These are phyloP conservation scores for Bipolaris zeicola DNA, from an alignment of 2,329 filamentous ascomycete species.

Conservation along the genomic window DNA sequence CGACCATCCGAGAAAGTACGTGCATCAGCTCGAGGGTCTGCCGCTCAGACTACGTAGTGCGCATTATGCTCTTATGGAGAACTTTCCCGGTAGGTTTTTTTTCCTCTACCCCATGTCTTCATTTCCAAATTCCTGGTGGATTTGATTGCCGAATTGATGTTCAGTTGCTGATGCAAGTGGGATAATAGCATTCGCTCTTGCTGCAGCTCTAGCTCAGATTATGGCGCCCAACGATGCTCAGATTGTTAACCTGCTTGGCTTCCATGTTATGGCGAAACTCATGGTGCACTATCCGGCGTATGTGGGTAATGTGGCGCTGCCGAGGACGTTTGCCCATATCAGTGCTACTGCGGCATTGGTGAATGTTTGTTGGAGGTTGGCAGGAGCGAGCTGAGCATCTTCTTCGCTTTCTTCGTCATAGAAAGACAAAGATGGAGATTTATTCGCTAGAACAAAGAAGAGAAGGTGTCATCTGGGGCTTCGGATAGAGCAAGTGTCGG, in stretches of 20 bases:
- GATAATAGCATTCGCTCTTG: constrained; percentile 23
- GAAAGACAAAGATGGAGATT: no score
- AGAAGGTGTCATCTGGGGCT: no score
- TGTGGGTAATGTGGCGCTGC: constrained; percentile 23
- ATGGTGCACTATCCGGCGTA: constrained; percentile 30
- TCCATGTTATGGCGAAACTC: constrained; percentile 30
- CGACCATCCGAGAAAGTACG: constrained; percentile 26
- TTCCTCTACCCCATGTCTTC: neutral
- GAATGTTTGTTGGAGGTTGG: constrained; percentile 32
- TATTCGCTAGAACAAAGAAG: neutral
- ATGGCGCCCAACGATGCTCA: constrained; percentile 30
- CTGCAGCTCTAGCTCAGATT: constrained; percentile 28
- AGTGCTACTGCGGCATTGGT: constrained; percentile 30
- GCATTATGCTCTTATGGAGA: constrained; percentile 31
- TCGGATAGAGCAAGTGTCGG: no score
- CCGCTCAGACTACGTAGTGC: constrained; percentile 28
- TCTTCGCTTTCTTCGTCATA: no score
- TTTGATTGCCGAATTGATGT: neutral
- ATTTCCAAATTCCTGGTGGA: neutral
- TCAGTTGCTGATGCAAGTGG: neutral
- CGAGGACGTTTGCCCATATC: constrained; percentile 25
- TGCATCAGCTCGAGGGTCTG: constrained; percentile 17
- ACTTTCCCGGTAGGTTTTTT: constrained; percentile 24
- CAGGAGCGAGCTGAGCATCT: constrained; percentile 14
- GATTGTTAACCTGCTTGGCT: constrained; percentile 28